phyloP scores from a whole-genome alignment of 495 filamentous ascomycete genomes.

The Polyplosphaeria fusca region DNA sequence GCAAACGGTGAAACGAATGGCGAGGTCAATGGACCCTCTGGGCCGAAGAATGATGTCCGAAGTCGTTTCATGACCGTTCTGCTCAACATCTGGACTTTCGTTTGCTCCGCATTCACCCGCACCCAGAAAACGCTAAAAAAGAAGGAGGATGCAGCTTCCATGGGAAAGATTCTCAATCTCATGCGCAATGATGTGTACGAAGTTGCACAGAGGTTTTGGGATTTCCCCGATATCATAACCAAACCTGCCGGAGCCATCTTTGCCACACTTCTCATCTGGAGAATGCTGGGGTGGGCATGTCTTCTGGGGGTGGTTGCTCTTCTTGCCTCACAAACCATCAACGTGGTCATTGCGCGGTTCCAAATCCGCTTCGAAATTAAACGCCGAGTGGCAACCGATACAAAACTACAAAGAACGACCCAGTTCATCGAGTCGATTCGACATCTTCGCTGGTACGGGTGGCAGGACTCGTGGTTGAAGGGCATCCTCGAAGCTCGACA shows the following conservation, averaged over 20 bases:
- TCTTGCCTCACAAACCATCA: constrained; percentile 61
- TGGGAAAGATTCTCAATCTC: constrained; percentile 81
- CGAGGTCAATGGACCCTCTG: background rate
- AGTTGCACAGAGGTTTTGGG: constrained; percentile 79
- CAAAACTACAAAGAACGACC: constrained; percentile 66
- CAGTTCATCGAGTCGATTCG: constrained; percentile 81
- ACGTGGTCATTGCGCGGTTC: constrained; percentile 58
- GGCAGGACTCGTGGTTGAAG: constrained; percentile 75
- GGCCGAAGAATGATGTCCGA: background rate
- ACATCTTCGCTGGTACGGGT: constrained; percentile 84
- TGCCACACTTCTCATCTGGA: constrained; percentile 67
- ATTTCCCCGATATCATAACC: constrained; percentile 63
- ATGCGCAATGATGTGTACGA: constrained; percentile 79
- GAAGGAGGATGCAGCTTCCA: constrained; percentile 61
- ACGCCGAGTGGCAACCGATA: constrained; percentile 66
- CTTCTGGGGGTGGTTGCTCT: constrained; percentile 66
- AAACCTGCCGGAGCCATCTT: constrained; percentile 66
- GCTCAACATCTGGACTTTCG: background rate
- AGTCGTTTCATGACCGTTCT: background rate
- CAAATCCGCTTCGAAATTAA: constrained; percentile 61
- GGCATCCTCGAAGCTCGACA: constrained; percentile 68
- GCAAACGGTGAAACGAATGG: constrained; percentile 36
- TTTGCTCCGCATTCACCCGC: constrained; percentile 5
- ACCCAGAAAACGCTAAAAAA: constrained; percentile 19
- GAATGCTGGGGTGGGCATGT: constrained; percentile 73